Evolutionary conservation across 345 rosid genomes (phyloP), one percentile per base, ranked within the genome.

Genomic region (Linum lewisii): DNA sequence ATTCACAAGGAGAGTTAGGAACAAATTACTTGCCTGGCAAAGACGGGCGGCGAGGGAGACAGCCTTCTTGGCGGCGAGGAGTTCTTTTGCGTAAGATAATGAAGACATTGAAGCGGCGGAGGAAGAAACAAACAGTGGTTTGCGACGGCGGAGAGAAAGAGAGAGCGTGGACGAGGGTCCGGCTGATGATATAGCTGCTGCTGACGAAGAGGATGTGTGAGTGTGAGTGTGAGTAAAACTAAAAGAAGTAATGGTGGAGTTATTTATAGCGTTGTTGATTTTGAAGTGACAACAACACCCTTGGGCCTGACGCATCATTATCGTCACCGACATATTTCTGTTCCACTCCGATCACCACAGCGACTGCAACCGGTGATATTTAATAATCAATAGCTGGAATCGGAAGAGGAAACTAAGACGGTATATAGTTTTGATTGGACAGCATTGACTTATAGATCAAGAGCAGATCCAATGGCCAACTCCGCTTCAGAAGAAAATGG

Each of bases 11-110:
- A n/a, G n/a, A n/a, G n/a, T n/a, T n/a, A n/a, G n/a, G n/a, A 20
- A 58, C 3, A n/a, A 62, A 67, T 25, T 21, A 15, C 14, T 57
- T 62, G 77, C 97, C 95, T 78, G 94, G 77, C 97, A 93, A 63
- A 93, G 97, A 60, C 83, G 80, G 74, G 99, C 84, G 26, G 99
- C 95, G 38, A 93, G 81, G 34, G 85, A 81, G 63, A 83, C 92
- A 29, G 95, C 99, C 67, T 81, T 87, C 88, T 82, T 89, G 71
- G 99, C 99, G 25, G 92, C 95, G 22, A 71, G 83, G 66, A 93
- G 87, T 74, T 85, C 94, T 74, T 82, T 84, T 32, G 77, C 85
- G 72, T 93, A 93, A 64, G 86, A 57, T 91, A 83, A 70, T 26
- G 84, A 77, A 6, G 51, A 55, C 1, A 23, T 6, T 24, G 20